These are phyloP conservation scores for Marvania coccoides DNA, from an alignment of 139 green algal species.

Conservation along the genomic window DNA sequence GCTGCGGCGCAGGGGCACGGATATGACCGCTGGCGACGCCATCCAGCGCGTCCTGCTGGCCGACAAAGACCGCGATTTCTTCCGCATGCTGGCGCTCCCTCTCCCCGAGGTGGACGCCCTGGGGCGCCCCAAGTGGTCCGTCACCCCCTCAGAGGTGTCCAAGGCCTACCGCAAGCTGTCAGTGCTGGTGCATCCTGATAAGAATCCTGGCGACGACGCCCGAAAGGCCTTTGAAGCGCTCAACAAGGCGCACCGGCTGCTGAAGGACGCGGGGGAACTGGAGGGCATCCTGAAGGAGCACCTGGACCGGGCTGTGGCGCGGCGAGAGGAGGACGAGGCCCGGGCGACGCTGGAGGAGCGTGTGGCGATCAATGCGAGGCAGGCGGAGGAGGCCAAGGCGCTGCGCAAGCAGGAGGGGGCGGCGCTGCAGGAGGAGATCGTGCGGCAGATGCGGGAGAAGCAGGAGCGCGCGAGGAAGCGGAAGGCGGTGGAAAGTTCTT, in stretches of 20 bases:
- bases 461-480: neutral
- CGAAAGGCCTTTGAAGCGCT: constrained; percentile 55
- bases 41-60: constrained; percentile 54
- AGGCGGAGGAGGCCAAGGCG: constrained; percentile 29
- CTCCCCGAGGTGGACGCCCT: constrained; percentile 57
- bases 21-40: constrained; percentile 32
- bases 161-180: constrained; percentile 64
- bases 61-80: constrained; percentile 64
- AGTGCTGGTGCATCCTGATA: constrained; percentile 72
- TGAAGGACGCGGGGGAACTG: constrained; percentile 45
- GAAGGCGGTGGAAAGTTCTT: neutral
- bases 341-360: constrained; percentile 38
- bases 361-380: constrained; percentile 38
- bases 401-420: constrained; percentile 36
- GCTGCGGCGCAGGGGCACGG: constrained; percentile 1
- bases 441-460: neutral
- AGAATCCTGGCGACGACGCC: constrained; percentile 53
- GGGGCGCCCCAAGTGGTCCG: constrained; percentile 43
- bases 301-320: constrained; percentile 17
- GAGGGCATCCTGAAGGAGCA: constrained; percentile 43
- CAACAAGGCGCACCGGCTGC: constrained; percentile 53
- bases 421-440: neutral
- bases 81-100: constrained; percentile 57
- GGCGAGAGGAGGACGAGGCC: constrained; percentile 41
- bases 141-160: constrained; percentile 46